Evolutionary conservation across 2,329 filamentous ascomycete species (phyloP).

Genomic region (Colletotrichum sp.): DNA sequence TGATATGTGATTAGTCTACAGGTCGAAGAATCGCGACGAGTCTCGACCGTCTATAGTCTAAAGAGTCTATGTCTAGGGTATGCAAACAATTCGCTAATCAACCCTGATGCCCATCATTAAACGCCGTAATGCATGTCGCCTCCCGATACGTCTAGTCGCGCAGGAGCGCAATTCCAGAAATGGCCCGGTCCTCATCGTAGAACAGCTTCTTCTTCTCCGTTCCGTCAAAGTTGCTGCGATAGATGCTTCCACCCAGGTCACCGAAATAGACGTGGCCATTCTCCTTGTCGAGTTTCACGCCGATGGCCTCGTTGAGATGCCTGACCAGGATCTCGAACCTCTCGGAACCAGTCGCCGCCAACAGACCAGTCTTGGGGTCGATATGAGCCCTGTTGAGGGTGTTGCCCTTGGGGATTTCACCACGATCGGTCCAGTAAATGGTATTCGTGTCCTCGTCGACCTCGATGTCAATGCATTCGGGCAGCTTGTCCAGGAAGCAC

Average conservation of each 20-base stretch:
- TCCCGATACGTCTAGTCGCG: not conserved
- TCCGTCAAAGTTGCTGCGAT: slow-evolving; percentile 37
- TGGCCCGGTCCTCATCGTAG: slow-evolving; percentile 11
- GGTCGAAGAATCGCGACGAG: not conserved
- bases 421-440: slow-evolving; percentile 67
- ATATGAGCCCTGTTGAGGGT: slow-evolving; percentile 47
- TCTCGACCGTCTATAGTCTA: not conserved
- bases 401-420: slow-evolving; percentile 60
- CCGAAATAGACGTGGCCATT: slow-evolving; percentile 41
- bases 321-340: slow-evolving; percentile 32
- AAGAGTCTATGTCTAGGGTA: not conserved
- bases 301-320: slow-evolving; percentile 52
- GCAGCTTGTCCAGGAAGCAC: slow-evolving; percentile 46
- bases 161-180: not conserved
- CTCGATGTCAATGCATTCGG: slow-evolving; percentile 64
- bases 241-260: slow-evolving; percentile 44
- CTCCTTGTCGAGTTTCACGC: slow-evolving; percentile 42
- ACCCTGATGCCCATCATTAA: not conserved
- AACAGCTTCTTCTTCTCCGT: slow-evolving; percentile 29
- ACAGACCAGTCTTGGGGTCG: slow-evolving; percentile 17
- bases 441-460: slow-evolving; percentile 47
- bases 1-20: not conserved
- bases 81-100: not conserved
- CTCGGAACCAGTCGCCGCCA: not conserved
- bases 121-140: not conserved